A percentile compares a stretch with the other conserved stretches of the same genome.
phyloP scores from a whole-genome alignment of 2,329 filamentous ascomycete genomes.

The Pseudocercospora eumusae region DNA sequence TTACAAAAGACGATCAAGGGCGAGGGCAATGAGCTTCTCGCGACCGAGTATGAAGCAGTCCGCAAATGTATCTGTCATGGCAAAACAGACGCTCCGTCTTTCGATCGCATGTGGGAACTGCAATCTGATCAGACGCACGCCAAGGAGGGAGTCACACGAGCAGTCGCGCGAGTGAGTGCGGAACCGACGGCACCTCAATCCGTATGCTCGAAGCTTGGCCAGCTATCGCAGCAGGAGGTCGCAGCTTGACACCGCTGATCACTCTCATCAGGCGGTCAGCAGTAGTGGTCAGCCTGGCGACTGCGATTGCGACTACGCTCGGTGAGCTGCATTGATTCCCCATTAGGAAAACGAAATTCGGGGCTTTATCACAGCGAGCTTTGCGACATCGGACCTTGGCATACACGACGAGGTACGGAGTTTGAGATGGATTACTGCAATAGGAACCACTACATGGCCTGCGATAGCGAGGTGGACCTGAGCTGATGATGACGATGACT shows the following conservation, averaged over 20 bases:
- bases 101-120: constrained; percentile 39
- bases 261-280: constrained; percentile 3
- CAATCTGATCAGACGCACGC: constrained; percentile 25
- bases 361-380: constrained; percentile 6
- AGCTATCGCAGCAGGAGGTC: not conserved
- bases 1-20: constrained; percentile 34
- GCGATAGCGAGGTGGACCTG: not conserved
- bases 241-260: constrained; percentile 4
- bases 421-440: not conserved
- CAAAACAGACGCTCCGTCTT: constrained; percentile 30
- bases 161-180: constrained; percentile 32
- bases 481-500: not conserved
- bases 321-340: not conserved
- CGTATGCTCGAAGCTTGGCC: constrained; percentile 12
- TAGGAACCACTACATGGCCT: not conserved
- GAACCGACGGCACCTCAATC: constrained; percentile 14
- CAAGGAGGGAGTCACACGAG: constrained; percentile 32
- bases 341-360: constrained; percentile 1
- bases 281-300: not conserved
- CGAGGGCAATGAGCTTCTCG: constrained; percentile 31
- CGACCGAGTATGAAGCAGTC: constrained; percentile 35
- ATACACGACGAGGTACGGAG: not conserved
- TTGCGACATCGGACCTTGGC: constrained; percentile 6
- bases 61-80: constrained; percentile 38
- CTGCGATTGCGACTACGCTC: not conserved